Percentiles rank a stretch among this genome's conserved stretches.
Conservation (phyloP, 805 yeast species). For the Candida adriatica region DNA sequence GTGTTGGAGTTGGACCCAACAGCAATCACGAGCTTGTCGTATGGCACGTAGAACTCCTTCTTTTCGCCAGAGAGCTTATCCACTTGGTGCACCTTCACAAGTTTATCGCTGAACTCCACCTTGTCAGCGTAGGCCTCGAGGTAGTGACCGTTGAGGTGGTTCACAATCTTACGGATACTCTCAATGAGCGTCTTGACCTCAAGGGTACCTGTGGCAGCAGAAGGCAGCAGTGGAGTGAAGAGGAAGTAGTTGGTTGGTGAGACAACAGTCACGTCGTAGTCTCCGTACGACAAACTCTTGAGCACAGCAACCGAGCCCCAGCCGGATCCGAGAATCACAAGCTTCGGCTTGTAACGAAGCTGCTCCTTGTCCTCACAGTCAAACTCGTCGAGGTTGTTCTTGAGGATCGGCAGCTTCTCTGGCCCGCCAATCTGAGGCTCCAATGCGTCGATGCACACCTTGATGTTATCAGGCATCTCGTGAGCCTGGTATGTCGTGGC, state of each 20-base stretch:
- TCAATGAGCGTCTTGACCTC: slow-evolving; percentile 60
- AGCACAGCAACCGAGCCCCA: slow-evolving; percentile 65
- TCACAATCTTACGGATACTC: slow-evolving; percentile 52
- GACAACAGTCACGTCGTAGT: slow-evolving; percentile 58
- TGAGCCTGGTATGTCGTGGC: slow-evolving; percentile 52
- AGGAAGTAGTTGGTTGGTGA: slow-evolving; percentile 65
- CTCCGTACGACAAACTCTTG: slow-evolving; percentile 42
- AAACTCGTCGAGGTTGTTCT: slow-evolving; percentile 48
- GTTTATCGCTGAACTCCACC: slow-evolving; percentile 46
- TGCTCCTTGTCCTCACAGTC: slow-evolving; percentile 43
- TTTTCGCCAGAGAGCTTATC: slow-evolving; percentile 34
- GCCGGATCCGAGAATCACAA: slow-evolving; percentile 61
- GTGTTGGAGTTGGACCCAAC: slow-evolving; percentile 66
- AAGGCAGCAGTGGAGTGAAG: slow-evolving; percentile 63
- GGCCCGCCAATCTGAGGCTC: slow-evolving; percentile 61
- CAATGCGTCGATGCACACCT: slow-evolving; percentile 46
- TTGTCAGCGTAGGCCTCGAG: slow-evolving; percentile 57
- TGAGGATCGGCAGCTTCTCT: slow-evolving; percentile 58
- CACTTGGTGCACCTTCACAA: slow-evolving; percentile 47
- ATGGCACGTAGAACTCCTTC: slow-evolving; percentile 53
- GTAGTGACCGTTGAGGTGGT: slow-evolving; percentile 49
- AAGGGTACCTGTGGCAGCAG: slow-evolving; percentile 65
- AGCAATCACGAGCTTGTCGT: slow-evolving; percentile 61
- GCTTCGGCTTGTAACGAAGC: slow-evolving; percentile 43
- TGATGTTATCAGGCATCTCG: slow-evolving; percentile 34